Evolutionary conservation across 352 stramenopile genomes (phyloP), one percentile per base, ranked within the genome.

Genomic region (Elongisporangium anandrum): DNA sequence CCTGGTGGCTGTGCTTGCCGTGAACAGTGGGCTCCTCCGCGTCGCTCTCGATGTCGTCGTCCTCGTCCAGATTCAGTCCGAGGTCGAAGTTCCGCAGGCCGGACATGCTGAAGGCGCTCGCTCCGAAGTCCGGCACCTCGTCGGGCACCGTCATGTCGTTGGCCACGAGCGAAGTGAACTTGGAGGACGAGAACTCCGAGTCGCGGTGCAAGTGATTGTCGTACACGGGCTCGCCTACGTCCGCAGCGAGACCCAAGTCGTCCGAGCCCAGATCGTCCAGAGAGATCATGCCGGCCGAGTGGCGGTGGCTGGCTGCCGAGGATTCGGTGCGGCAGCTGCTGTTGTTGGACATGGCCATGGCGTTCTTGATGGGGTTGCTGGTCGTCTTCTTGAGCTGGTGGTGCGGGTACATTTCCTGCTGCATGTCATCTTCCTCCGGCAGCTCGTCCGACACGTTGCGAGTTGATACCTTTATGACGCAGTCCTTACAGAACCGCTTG

Each of bases 401-500:
- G 1, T 41, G 29, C 4, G 5, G 29, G 29, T 41, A 8, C 29
- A 41, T 41, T 8, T 41, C 29, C 29, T 15, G 4, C 29, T 41
- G 29, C 29, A 41, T 41, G 5, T 41, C 29, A 8, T 41, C 29
- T 8, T 41, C 29, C 29, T 41, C 29, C 29, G 29, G 29, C 29
- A 41, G 29, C 9, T 41, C 29, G 29, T 41, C 29, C 29, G 9
- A 41, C 29, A 41, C 29, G 29, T 41, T 41, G 29, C 29, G 29
- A 13, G 29, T 54, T 7, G 66, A 54, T 15, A 69, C 59, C 59
- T 73, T 70, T 20, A 57, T 76, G 50, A 81, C 75, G 22, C 73
- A 81, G 29, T 74, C 69, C 34, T 69, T 76, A 49, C 75, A 84
- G 56, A 84, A 84, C 5, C 70, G 70, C 8, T 77, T 66, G 34